Evolutionary conservation across 352 stramenopile genomes (phyloP), one percentile per base, ranked within the genome.

Genomic region (Phytophthora sp.): DNA sequence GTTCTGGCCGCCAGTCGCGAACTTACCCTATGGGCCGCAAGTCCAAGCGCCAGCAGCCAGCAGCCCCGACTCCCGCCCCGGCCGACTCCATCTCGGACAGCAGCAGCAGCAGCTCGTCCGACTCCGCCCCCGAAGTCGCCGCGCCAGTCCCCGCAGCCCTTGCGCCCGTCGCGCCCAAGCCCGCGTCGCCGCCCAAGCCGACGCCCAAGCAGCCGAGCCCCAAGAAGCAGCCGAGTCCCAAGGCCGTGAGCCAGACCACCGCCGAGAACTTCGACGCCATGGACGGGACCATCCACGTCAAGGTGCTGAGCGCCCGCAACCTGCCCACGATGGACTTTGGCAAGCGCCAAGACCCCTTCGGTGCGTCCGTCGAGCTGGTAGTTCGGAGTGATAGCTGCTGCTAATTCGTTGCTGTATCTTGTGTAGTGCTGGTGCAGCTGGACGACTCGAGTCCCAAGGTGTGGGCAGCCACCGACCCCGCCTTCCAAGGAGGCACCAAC

Each of bases 281-380:
- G 65, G 89, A 89, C 57, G 79, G 82, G 68, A 94, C 81, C 26
- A 82, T 94, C 42, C 84, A 94, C 62, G 80, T 94, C 35, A 83
- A 76, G 45, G 82, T 92, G 59, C 53, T 92, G 41, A 72, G 65
- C 28, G 84, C 79, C 27, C 62, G 61, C 20, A 87, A 84, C 55
- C 58, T 92, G 53, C 81, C 84, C 21, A 87, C 74, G 17, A 84
- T 94, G 76, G 80, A 92, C 72, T 92, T 89, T 64, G 81, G 82
- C 68, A 91, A 89, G 55, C 86, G 83, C 62, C 83, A 92, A 55
- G 81, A 92, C 61, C 86, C 86, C 2, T 81, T 92, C 37, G 85
- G 83, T 92, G 50, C 43, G 69, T 39, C 9, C 31, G 32, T 9
- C 32, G 12, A 26, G 13, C 39, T 38, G 1, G 17, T 28, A 44